These are phyloP conservation scores for Aurantiochytrium sp. DNA, from an alignment of 108 stramenopile species.

Conservation along the genomic window DNA sequence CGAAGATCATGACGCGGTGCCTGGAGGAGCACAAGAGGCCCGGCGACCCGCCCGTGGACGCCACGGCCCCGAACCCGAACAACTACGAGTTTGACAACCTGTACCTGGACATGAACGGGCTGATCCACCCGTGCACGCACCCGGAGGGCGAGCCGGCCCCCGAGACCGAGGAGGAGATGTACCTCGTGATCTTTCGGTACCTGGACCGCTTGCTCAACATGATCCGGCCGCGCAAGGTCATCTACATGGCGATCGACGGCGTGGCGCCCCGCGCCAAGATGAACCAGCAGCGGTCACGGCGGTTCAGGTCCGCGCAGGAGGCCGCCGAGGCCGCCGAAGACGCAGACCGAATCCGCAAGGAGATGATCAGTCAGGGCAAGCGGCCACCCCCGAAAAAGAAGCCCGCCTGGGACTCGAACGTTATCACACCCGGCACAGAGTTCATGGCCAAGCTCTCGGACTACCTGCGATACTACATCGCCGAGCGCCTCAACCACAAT, in stretches of 20 bases:
- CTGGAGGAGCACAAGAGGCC: slow-evolving; percentile 65
- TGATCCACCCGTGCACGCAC: slow-evolving; percentile 98
- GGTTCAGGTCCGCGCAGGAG: slow-evolving; percentile 92
- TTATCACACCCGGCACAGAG: slow-evolving; percentile 94
- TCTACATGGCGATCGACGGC: slow-evolving; percentile 92
- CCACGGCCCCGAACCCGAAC: slow-evolving; percentile 77
- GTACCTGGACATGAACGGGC: slow-evolving; percentile 98
- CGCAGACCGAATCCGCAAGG: slow-evolving; percentile 71
- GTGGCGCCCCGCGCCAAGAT: slow-evolving; percentile 98
- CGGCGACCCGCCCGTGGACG: slow-evolving; percentile 72
- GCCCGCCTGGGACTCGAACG: slow-evolving; percentile 84
- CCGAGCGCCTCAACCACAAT: slow-evolving; percentile 68
- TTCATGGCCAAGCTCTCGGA: slow-evolving; percentile 64
- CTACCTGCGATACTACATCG: slow-evolving; percentile 66
- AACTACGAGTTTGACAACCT: slow-evolving; percentile 83
- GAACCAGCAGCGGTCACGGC: slow-evolving; percentile 90
- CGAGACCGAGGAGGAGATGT: slow-evolving; percentile 92
- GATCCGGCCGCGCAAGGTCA: slow-evolving; percentile 73
- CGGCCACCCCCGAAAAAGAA: slow-evolving; percentile 30
- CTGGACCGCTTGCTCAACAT: slow-evolving; percentile 76
- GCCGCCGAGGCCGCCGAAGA: slow-evolving; percentile 76
- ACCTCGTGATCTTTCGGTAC: slow-evolving; percentile 79
- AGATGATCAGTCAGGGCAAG: slow-evolving; percentile 66
- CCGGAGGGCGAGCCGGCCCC: slow-evolving; percentile 84
- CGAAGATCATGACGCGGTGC: slow-evolving; percentile 83